These are phyloP conservation scores for Mrakia hoshinonis DNA, from an alignment of 768 basidiomycete species.

Conservation along the genomic window DNA sequence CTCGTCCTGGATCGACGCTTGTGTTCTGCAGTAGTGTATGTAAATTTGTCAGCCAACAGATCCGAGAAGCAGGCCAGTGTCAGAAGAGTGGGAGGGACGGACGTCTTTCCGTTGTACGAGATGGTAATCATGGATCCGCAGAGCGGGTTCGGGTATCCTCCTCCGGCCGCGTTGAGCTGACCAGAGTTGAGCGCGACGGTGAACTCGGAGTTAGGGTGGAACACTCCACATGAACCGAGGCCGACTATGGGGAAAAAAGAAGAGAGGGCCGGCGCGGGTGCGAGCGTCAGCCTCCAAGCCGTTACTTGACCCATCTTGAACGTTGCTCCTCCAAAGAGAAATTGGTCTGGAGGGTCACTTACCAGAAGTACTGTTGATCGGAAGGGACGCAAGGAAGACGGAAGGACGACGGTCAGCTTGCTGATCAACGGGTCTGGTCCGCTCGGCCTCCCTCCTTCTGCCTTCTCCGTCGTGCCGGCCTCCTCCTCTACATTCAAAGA, in stretches of 20 bases:
- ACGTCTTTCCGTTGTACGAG: conserved; percentile 24
- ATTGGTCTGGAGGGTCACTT: too few relatives aligned
- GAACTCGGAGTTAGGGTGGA: conserved; percentile 16
- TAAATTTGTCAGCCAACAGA: too few relatives aligned
- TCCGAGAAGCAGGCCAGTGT: too few relatives aligned
- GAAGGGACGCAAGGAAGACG: too few relatives aligned
- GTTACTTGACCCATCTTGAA: neutral
- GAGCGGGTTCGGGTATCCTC: conserved; percentile 18
- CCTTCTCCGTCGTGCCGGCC: neutral
- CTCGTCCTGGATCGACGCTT: conserved; percentile 21
- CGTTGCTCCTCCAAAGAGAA: neutral
- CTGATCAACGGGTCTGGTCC: too few relatives aligned
- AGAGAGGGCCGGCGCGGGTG: neutral
- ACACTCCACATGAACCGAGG: conserved; percentile 18
- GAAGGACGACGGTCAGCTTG: too few relatives aligned
- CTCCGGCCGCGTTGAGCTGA: conserved; percentile 20
- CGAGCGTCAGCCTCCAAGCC: neutral
- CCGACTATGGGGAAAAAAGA: neutral
- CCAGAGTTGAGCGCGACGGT: conserved; percentile 29
- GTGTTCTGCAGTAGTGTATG: neutral
- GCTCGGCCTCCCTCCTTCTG: too few relatives aligned
- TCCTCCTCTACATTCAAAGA: neutral
- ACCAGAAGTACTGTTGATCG: too few relatives aligned
- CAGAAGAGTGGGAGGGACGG: too few relatives aligned
- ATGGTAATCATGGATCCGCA: conserved; percentile 25